These are phyloP conservation scores for Warburgia ugandensis DNA, from an alignment of 164 flowering plant species.

Conservation along the genomic window DNA sequence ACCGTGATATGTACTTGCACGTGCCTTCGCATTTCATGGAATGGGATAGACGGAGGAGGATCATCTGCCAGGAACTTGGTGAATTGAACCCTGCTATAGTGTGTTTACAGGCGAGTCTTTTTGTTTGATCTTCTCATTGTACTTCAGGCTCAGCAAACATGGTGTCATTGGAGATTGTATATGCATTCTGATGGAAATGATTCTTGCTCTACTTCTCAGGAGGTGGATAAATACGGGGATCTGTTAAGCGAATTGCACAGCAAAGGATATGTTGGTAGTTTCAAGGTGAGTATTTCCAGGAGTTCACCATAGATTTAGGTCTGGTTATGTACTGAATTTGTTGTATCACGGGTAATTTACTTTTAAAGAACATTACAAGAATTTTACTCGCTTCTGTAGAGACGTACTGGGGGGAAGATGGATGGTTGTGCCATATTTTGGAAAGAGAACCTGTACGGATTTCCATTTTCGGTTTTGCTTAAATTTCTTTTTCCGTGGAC, in stretches of 20 bases:
- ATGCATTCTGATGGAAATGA: no score
- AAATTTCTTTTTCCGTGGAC: background rate
- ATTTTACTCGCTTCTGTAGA: constrained; percentile 24
- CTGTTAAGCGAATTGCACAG: constrained; percentile 1
- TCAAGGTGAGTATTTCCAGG: constrained; percentile 1
- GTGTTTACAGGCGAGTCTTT: constrained; percentile 68
- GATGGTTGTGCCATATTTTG: constrained; percentile 77
- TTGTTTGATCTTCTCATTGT: background rate
- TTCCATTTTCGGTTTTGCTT: background rate
- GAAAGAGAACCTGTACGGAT: constrained; percentile 43
- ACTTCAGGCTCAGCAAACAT: background rate
- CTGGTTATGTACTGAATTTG: no score
- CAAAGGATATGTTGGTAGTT: constrained; percentile 9
- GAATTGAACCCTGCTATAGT: constrained; percentile 49
- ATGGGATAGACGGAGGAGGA: constrained; percentile 54
- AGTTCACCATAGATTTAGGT: background rate
- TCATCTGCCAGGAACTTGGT: constrained; percentile 51
- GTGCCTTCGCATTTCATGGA: constrained; percentile 37
- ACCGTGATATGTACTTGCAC: constrained; percentile 48
- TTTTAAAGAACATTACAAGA: background rate
- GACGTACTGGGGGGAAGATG: constrained; percentile 46
- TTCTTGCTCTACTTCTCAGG: background rate
- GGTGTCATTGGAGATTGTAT: background rate
- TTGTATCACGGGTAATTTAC: background rate
- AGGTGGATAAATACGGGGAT: constrained; percentile 7